Base-by-base conservation (phyloP, 108 stramenopile species). In the Mediolabrus comicus region DNA sequence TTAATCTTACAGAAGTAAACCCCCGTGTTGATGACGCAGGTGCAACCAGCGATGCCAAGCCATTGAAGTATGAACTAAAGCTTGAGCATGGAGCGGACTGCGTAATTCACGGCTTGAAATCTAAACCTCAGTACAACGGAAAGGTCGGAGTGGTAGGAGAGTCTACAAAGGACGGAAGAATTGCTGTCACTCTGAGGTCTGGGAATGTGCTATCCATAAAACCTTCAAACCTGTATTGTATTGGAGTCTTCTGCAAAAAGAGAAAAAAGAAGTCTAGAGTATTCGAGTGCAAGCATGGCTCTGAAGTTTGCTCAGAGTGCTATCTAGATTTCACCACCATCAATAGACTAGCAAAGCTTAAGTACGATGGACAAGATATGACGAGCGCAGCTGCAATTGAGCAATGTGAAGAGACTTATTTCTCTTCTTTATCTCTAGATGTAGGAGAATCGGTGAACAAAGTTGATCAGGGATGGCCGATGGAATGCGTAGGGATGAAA, bases 321-420 rank as follows among this genome's bases (percentile, higher is more conserved):
- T 60, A 60, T 24, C 33, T 35, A 2, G 36, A 60, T 22, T 60
- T 60, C 17, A 60, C 33, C 29, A 60, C 59, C 5, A 35, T 60
- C 9, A 60, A 60, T 19, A 16, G 29, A 6, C 32, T 60, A 4
- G 59, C 59, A 6, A 60, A 60, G 29, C 59, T 60, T 7, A 60
- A 60, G 59, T 60, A 60, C 29, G 35, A 60, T 60, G 59, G 59
- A 33, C 33, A 60, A 60, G 36, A 60, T 38, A 60, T 60, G 30
- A 3, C 59, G 16, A 60, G 59, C 35, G 24, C 29, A 0, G 59
- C 59, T 19, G 59, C 59, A 10, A 60, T 60, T 16, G 59, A 60
- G 30, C 59, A 60, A 22, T 32, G 30, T 22, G 33, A 34, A 60
- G 33, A 60, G 33, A 60, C 29, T 2, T 34, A 60, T 35, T 60